Base-by-base conservation (phyloP, 1,284 basidiomycete species). In the Melampsora larici-populina region DNA sequence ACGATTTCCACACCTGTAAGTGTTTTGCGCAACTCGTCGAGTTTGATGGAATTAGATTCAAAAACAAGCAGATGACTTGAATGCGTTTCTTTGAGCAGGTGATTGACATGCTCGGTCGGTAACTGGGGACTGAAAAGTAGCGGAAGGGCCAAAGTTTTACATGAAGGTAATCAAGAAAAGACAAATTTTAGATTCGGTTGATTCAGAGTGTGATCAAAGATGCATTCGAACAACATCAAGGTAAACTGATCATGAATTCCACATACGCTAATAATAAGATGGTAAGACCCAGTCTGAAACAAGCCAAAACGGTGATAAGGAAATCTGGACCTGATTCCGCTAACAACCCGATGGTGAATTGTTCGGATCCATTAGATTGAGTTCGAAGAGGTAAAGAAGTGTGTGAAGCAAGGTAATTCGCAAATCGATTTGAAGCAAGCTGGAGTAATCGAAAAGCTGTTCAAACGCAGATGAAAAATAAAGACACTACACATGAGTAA, bases 291-390 rank as follows among this genome's bases (percentile, higher is more conserved):
- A 68, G 21, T 68, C 49, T 33, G 9, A 40, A 40, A 40, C 63
- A 65, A 65, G 63, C 63, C 29, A 65, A 21, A n/a, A 65, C 29
- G 24, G 63, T 65, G 36, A 65, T 65, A 9, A 65, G 36, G 63
- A 65, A 65, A 33, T 65, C 63, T 17, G 63, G 63, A 65, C 63
- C 63, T 26, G 63, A 65, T 65, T 31, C 24, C 36, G 29, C 55
- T 24, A 60, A 29, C 18, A 60, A 65, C 15, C 36, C 29, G 18
- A 65, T 21, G 29, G 63, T 40, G 36, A 36, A n/a, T 31, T 33
- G 29, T 40, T 31, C 8, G 18, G 26, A 31, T 31, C 21, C 17
- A n/a, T 65, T 36, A 31, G 29, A 15, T 65, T 65, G n/a, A 21
- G 13, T 21, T 65, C n/a, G 8, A 40, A 31, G 29, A 36, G 63